phyloP scores from a whole-genome alignment of 176 grass and related monocot genomes.

The Triticum dicoccoides region DNA sequence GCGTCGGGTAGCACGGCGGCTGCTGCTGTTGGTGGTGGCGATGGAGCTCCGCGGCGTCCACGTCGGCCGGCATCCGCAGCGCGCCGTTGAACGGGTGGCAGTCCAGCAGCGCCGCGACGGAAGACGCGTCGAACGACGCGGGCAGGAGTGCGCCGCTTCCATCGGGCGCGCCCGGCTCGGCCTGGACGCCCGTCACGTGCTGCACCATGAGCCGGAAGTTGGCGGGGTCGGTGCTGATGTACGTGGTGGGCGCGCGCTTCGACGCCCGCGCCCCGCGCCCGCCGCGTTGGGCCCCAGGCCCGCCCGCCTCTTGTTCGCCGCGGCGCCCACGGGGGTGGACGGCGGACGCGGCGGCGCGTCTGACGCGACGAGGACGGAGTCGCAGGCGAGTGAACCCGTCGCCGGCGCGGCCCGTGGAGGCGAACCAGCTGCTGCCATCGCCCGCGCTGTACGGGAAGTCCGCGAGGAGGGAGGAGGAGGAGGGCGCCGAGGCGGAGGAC shows the following conservation, averaged over 20 bases:
- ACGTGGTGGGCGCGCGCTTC: constrained; percentile 57
- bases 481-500: background rate
- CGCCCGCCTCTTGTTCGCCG: background rate
- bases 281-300: background rate
- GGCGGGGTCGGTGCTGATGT: constrained; percentile 77
- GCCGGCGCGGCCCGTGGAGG: background rate
- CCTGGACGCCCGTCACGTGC: constrained; percentile 56
- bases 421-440: background rate
- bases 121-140: background rate
- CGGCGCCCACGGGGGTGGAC: background rate
- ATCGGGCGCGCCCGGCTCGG: background rate
- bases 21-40: background rate
- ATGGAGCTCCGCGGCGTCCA: background rate
- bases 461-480: constrained; percentile 17
- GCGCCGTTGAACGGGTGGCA: no score
- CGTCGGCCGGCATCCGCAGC: background rate
- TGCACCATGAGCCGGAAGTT: constrained; percentile 92
- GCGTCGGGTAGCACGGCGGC: constrained; percentile 48
- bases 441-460: background rate
- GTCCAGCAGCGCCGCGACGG: background rate
- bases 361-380: constrained; percentile 10
- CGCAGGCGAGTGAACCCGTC: background rate
- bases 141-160: background rate
- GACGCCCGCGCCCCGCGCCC: constrained; percentile 14
- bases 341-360: background rate